These are phyloP conservation scores for Saccharomyces hybrid DNA, from an alignment of 1,139 yeast genomes.

Conservation along the genomic window DNA sequence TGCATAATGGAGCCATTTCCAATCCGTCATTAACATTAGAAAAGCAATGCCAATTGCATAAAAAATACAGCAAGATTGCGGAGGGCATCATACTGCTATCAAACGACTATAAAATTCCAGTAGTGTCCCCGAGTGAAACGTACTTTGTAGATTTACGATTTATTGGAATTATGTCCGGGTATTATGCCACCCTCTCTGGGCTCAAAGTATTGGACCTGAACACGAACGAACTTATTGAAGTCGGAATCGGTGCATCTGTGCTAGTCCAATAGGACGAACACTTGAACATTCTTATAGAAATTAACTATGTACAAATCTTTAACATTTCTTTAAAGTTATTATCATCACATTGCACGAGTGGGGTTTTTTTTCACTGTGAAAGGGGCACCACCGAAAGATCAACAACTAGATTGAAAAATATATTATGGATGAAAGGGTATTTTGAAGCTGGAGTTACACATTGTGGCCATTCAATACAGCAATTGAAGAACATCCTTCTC, in stretches of 20 bases:
- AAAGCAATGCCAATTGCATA: conserved; percentile 18
- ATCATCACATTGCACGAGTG: conserved; percentile 5
- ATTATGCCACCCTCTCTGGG: conserved; percentile 27
- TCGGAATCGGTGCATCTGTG: conserved; percentile 26
- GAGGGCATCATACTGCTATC: conserved; percentile 29
- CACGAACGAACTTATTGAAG: conserved; percentile 26
- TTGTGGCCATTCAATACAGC: background rate
- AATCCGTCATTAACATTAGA: conserved; percentile 12
- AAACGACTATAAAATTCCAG: conserved; percentile 30
- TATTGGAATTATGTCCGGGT: conserved; percentile 28
- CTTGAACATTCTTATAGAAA: background rate
- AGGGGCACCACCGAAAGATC: conserved; percentile 3
- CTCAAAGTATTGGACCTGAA: conserved; percentile 28
- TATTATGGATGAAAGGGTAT: background rate
- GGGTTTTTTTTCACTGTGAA: background rate
- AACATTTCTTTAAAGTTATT: background rate
- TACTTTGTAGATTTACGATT: conserved; percentile 25
- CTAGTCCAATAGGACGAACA: conserved; percentile 15
- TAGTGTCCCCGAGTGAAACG: conserved; percentile 26
- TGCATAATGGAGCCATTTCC: background rate
- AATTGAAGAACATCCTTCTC: background rate
- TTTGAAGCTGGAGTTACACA: background rate
- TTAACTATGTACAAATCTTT: background rate
- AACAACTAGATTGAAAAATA: background rate
- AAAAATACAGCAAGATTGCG: conserved; percentile 17